Evolutionary conservation across 305 asterid genomes (phyloP).

Genomic region (Solanum hybrid): DNA sequence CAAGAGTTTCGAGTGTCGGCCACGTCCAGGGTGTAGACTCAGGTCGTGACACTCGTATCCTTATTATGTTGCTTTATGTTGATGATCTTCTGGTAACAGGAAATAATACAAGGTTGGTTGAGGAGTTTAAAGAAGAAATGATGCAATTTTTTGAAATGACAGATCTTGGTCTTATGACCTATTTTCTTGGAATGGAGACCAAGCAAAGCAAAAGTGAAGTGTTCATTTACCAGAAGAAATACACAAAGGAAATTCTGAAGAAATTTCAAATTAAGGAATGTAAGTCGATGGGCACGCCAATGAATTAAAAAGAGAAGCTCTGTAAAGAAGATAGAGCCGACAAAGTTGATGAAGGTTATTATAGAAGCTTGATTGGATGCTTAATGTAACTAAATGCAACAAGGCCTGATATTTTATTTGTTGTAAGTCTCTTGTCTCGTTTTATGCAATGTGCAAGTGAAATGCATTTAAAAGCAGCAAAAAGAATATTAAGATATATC

Average conservation of each 20-base stretch:
- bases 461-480: neutral
- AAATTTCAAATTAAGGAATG: neutral
- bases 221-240: neutral
- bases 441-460: neutral
- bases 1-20: too few species aligned
- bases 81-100: neutral
- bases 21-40: too few species aligned
- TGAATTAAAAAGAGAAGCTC: neutral
- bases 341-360: neutral
- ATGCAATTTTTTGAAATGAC: neutral
- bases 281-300: neutral
- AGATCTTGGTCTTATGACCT: neutral
- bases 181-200: neutral
- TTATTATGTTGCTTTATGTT: too few species aligned
- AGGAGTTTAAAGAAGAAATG: neutral
- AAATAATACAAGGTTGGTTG: neutral
- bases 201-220: neutral
- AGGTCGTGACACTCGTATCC: neutral
- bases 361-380: neutral
- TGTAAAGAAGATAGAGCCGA: neutral
- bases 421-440: neutral
- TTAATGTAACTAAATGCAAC: neutral
- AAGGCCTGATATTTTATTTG: neutral
- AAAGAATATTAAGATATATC: neutral
- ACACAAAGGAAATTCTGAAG: neutral